Base-by-base conservation (phyloP, 768 basidiomycete species). In the Lactarius pseudohatsudake region DNA sequence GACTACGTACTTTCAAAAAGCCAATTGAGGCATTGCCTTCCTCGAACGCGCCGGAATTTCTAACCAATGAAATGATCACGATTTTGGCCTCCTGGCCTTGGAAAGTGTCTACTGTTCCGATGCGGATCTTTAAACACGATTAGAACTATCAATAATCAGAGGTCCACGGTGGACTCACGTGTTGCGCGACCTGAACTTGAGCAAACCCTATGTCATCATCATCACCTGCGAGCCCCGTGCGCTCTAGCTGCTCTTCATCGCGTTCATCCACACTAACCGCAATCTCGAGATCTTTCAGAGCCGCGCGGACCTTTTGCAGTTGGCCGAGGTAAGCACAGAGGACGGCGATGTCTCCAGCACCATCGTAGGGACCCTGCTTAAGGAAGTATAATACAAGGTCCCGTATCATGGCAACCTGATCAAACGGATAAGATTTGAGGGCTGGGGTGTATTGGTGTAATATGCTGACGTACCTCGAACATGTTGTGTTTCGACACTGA, bases 31-130 rank as follows among this genome's bases (percentile, higher is more conserved):
- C 70, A 3, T 65, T 3, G 7, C 71, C 75, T 36, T 80, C 78
- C 15, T 77, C 77, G 10, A 76, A 75, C 2, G 80, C 79, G 9
- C 90, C 89, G 0, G 84, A 80, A 71, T 92, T 92, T 53, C 91
- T 79, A 13, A 92, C 90, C 15, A 91, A 79, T 0, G 89, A 90
- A 10, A 92, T 78, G 32, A 92, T 89, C 38, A 92, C 83, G 61
- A 92, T 82, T 79, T 81, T 84, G 1, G 83, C 86, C 76, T 90
- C 89, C 65, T 88, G 85, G 2, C 90, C 91, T 75, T 92, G 91
- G 72, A 85, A 92, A 59, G 87, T 91, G 68, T 93, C 90, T 1
- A 92, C 83, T 0, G 90, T 92, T 6, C 91, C 83, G 6, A 92
- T 77, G 9, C 84, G 81, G 50, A 91, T 83, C 89, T 90, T 61